Evolutionary conservation across 2,329 filamentous ascomycete genomes (phyloP).

Genomic region (Verticillium alfalfae): DNA sequence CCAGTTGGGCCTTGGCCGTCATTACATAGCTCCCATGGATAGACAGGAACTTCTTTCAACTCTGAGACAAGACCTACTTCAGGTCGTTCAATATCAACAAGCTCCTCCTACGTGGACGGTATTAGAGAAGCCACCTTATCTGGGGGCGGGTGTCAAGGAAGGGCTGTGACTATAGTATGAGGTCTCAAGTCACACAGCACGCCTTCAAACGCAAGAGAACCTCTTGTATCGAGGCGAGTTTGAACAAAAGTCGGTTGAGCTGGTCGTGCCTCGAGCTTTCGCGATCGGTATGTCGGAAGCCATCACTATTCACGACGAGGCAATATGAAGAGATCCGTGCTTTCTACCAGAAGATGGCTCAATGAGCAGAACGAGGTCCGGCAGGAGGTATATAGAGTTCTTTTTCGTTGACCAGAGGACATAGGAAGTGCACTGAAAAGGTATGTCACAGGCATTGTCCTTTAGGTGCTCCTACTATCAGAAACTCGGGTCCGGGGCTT

Average conservation of each 20-base stretch:
- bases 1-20: neutral
- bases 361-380: conserved; percentile 13
- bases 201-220: conserved; percentile 21
- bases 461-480: conserved; percentile 2
- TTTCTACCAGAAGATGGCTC: conserved; percentile 35
- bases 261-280: conserved; percentile 27
- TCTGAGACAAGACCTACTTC: conserved; percentile 18
- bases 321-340: conserved; percentile 27
- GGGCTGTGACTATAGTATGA: conserved; percentile 26
- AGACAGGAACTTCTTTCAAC: conserved; percentile 21
- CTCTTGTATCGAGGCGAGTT: conserved; percentile 20
- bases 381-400: conserved; percentile 17
- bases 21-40: conserved; percentile 25
- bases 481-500: neutral
- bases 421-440: conserved; percentile 33
- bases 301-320: conserved; percentile 31
- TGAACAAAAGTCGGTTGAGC: conserved; percentile 13
- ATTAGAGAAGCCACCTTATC: conserved; percentile 29
- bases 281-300: conserved; percentile 30
- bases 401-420: conserved; percentile 35
- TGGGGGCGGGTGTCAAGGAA: conserved; percentile 30
- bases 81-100: neutral
- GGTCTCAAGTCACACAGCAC: conserved; percentile 17
- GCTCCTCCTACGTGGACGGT: conserved; percentile 17
- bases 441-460: conserved; percentile 10